These are phyloP conservation scores for Lavandula angustifolia DNA, from an alignment of 257 asterid species.

Conservation along the genomic window DNA sequence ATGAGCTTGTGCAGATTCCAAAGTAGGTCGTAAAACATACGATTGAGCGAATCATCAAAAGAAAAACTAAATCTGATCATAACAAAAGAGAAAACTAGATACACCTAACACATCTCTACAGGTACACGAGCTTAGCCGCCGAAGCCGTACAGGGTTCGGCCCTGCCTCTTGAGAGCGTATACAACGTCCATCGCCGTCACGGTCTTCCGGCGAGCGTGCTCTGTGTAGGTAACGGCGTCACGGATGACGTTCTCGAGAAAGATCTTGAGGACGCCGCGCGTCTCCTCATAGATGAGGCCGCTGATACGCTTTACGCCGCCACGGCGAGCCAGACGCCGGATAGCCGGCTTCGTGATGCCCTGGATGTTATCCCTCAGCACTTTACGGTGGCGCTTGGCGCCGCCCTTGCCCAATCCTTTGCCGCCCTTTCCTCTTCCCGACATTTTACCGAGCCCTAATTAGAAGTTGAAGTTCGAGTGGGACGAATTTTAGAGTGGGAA, in stretches of 20 bases:
- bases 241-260: too few relatives aligned
- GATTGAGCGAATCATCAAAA: too few relatives aligned
- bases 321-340: constrained; percentile 46
- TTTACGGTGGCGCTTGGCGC: constrained; percentile 49
- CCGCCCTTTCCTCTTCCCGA: constrained; percentile 53
- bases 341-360: too few relatives aligned
- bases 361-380: constrained; percentile 31
- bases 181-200: constrained; percentile 53
- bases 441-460: constrained; percentile 29
- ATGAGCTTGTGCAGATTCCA: constrained; percentile 1
- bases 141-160: constrained; percentile 46
- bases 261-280: too few relatives aligned
- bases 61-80: constrained; percentile 29
- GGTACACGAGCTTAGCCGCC: constrained; percentile 34
- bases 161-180: constrained; percentile 51
- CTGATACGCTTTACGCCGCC: constrained; percentile 53
- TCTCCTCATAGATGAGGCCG: constrained; percentile 30
- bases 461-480: background rate
- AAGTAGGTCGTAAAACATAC: constrained; percentile 21
- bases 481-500: background rate
- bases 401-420: constrained; percentile 50
- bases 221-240: too few relatives aligned
- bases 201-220: constrained; percentile 29
- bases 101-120: constrained; percentile 4
- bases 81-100: constrained; percentile 15